Percentiles rank a stretch among this genome's conserved stretches.
Conservation (phyloP, 768 basidiomycete genomes). For the Podaxis sp. region DNA sequence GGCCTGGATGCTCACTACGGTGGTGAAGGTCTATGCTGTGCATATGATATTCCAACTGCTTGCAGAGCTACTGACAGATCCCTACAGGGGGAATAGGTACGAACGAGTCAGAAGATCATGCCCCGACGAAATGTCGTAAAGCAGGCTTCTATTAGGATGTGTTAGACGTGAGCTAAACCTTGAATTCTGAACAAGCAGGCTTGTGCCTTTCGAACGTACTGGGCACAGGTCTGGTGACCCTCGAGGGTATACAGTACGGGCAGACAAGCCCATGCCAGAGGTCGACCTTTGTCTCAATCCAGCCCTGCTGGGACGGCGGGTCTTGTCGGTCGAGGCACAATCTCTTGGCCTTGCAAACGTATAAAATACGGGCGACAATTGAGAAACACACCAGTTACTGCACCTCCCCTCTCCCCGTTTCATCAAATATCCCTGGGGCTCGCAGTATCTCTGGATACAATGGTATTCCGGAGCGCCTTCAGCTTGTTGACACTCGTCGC, state of each 20-base stretch:
- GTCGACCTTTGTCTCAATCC: background rate
- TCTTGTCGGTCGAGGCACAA: too few relatives aligned
- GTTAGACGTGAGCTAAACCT: background rate
- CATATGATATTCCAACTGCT: too few relatives aligned
- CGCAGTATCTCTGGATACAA: background rate
- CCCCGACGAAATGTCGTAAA: too few relatives aligned
- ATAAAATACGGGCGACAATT: background rate
- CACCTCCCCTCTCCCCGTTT: background rate
- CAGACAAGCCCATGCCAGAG: background rate
- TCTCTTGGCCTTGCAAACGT: background rate
- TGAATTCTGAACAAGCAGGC: background rate
- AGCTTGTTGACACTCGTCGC: background rate
- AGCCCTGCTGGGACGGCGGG: background rate
- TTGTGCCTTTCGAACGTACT: background rate
- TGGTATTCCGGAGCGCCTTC: background rate
- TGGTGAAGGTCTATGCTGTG: too few relatives aligned
- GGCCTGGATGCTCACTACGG: too few relatives aligned
- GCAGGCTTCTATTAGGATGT: too few relatives aligned
- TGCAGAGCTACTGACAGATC: too few relatives aligned
- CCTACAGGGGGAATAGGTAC: too few relatives aligned
- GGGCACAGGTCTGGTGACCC: background rate
- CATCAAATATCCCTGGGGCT: too few relatives aligned
- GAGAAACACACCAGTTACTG: background rate
- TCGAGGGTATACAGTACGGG: background rate
- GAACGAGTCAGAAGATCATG: too few relatives aligned